phyloP scores from a whole-genome alignment of 163 green algal genomes.

The Chlorella variabilis region DNA sequence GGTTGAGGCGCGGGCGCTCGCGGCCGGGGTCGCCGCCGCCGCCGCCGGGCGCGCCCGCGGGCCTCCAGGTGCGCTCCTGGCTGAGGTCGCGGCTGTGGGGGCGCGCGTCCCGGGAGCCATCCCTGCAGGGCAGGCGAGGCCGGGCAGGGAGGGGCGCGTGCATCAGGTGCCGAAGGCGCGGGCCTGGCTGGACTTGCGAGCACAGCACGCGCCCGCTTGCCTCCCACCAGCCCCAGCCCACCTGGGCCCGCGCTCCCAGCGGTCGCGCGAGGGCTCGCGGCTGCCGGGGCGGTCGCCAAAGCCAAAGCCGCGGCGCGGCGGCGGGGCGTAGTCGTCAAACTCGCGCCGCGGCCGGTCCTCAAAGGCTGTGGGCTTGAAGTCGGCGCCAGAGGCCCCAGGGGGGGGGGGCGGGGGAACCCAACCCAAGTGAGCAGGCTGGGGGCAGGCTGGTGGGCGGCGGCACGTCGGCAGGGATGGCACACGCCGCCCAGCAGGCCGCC shows the following conservation, averaged over 20 bases:
- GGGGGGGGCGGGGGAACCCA: neutral
- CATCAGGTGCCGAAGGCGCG: too few species aligned
- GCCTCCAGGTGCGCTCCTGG: constrained; percentile 11
- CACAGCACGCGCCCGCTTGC: too few species aligned
- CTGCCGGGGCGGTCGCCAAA: constrained; percentile 38
- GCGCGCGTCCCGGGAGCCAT: constrained; percentile 7
- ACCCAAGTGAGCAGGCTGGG: neutral
- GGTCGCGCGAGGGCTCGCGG: constrained; percentile 49
- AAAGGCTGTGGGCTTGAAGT: constrained; percentile 46
- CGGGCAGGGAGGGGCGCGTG: too few species aligned
- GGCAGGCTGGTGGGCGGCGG: neutral
- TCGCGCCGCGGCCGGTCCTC: constrained; percentile 42
- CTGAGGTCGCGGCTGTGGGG: constrained; percentile 10
- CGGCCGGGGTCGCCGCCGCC: neutral
- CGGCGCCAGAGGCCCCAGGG: constrained; percentile 4
- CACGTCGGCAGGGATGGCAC: too few species aligned
- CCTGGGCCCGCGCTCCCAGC: constrained; percentile 49
- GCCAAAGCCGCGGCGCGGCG: constrained; percentile 22
- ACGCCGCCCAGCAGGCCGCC: too few species aligned
- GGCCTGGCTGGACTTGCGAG: too few species aligned
- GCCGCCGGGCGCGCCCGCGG: neutral
- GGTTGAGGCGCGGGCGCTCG: constrained; percentile 73
- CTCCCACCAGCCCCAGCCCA: too few species aligned
- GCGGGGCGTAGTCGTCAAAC: constrained; percentile 18
- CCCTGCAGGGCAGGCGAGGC: too few species aligned